Evolutionary conservation across 371 early-diverging fungal species (phyloP), one percentile per base, ranked within the genome.

Genomic region (Mortierella sp.): DNA sequence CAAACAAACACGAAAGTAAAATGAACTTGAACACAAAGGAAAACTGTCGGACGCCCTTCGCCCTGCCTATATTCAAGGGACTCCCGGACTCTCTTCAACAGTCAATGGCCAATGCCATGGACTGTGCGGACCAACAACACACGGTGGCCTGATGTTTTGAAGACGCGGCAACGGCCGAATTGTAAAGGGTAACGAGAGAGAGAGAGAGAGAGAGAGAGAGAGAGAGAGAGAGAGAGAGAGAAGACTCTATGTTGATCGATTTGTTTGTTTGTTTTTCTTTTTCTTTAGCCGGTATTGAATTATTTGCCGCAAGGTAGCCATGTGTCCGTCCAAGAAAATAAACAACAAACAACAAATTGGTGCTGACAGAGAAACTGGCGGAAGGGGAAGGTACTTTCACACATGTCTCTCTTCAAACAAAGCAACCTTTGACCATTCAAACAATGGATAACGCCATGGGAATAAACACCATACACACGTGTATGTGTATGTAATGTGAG

Each of bases 401-500:
- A 11, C 9, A 1, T 53, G 2, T n/a, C 53, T 53, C n/a, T 53
- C 53, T 19, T 53, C n/a, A n/a, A n/a, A n/a, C n/a, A n/a, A n/a
- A n/a, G n/a, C n/a, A n/a, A n/a, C n/a, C n/a, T n/a, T n/a, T n/a
- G n/a, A n/a, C n/a, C 55, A 55, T 55, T 26, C 41, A 40, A 68
- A 40, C 26, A 4, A 47, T 26, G 34, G 52, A 68, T 68, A 68
- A 68, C 69, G 69, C 69, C 69, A 68, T 68, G 55, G 69, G 69
- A 68, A 68, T 47, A 43, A 31, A 50, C 34, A 10, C 1, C 29
- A 40, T 7, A 68, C 55, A 34, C 41, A 53, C 52, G 69, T 68
- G 53, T 68, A 31, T 50, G 26, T 26, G 50, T 6, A 14, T 68
- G 40, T 7, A 39, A 68, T 29, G 8, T 45, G 9, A 16, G 9